Percentiles rank a stretch among this genome's conserved stretches.
phyloP scores from a whole-genome alignment of 495 filamentous ascomycete species.

The Penicillium maclennaniae region DNA sequence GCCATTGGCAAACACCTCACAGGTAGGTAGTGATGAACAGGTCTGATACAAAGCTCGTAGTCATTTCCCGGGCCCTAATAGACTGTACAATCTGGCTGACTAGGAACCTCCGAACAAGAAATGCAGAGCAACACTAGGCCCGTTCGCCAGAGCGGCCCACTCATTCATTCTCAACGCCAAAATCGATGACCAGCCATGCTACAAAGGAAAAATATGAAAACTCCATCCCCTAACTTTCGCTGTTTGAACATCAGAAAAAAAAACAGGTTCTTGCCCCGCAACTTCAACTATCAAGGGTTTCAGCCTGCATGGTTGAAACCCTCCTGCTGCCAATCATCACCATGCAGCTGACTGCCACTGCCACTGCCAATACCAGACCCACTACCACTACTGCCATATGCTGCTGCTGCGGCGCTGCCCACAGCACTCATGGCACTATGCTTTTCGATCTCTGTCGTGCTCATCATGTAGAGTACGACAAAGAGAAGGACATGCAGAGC shows the following conservation, averaged over 20 bases:
- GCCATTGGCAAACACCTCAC: not conserved
- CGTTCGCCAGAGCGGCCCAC: slow-evolving; percentile 6
- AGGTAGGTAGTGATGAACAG: not conserved
- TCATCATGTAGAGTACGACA: slow-evolving; percentile 79
- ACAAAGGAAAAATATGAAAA: slow-evolving; percentile 8
- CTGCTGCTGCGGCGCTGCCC: slow-evolving; percentile 41
- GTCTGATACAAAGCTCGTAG: not conserved
- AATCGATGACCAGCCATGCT: slow-evolving; percentile 12
- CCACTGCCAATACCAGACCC: slow-evolving; percentile 33
- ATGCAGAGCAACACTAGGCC: slow-evolving; percentile 1
- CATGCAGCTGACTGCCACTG: slow-evolving; percentile 39
- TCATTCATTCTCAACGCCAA: slow-evolving; percentile 17
- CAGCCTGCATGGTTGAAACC: slow-evolving; percentile 44
- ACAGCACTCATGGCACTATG: slow-evolving; percentile 47
- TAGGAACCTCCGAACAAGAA: slow-evolving; percentile 10
- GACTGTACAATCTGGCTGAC: slow-evolving; percentile 12
- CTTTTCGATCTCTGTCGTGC: slow-evolving; percentile 57
- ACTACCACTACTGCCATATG: slow-evolving; percentile 28
- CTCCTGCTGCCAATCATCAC: slow-evolving; percentile 61
- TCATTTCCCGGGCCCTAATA: slow-evolving; percentile 2
- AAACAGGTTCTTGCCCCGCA: not conserved
- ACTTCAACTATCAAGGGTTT: not conserved
- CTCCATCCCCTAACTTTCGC: slow-evolving; percentile 17
- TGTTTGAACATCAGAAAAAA: slow-evolving; percentile 2
- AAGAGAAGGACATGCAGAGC: slow-evolving; percentile 85